Conservation (phyloP, 805 yeast species). For the Metschnikowia rubicola region DNA sequence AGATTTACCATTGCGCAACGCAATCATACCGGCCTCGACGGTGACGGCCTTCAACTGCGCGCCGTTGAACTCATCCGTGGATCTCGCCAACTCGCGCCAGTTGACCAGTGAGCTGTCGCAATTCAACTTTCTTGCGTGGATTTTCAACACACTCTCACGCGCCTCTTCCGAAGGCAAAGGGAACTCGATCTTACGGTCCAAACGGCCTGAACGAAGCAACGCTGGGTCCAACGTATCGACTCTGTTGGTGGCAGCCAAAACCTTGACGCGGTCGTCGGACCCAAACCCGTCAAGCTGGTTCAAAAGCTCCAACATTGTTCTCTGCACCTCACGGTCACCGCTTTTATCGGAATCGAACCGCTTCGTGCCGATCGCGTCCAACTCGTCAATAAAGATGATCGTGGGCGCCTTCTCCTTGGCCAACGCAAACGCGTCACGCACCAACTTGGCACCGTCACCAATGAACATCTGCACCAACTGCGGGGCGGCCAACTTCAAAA, state of each 20-base stretch:
- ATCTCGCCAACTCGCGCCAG: conserved; percentile 97
- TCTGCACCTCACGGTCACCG: conserved; percentile 23
- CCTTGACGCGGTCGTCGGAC: conserved; percentile 43
- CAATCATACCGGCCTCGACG: conserved; percentile 99
- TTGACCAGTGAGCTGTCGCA: conserved; percentile 81
- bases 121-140: conserved; percentile 96
- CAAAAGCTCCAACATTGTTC: conserved; percentile 22
- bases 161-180: conserved; percentile 98
- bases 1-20: conserved; percentile 89
- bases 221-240: conserved; percentile 23
- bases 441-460: conserved; percentile 23
- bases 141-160: conserved; percentile 92
- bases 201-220: conserved; percentile 22
- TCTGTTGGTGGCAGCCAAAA: conserved; percentile 21
- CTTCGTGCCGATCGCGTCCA: conserved; percentile 23
- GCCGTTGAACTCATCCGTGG: conserved; percentile 98
- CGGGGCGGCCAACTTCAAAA: conserved; percentile 22
- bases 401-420: conserved; percentile 23
- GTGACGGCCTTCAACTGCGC: conserved; percentile 98
- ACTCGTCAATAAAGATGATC: conserved; percentile 22
- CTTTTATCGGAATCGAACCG: conserved; percentile 21
- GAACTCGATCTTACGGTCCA: conserved; percentile 55
- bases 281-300: conserved; percentile 23
- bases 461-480: conserved; percentile 23
- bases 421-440: conserved; percentile 21